These are phyloP conservation scores for Lunasporangiospora selenospora DNA, from an alignment of 192 early-diverging fungal genomes.

Conservation along the genomic window DNA sequence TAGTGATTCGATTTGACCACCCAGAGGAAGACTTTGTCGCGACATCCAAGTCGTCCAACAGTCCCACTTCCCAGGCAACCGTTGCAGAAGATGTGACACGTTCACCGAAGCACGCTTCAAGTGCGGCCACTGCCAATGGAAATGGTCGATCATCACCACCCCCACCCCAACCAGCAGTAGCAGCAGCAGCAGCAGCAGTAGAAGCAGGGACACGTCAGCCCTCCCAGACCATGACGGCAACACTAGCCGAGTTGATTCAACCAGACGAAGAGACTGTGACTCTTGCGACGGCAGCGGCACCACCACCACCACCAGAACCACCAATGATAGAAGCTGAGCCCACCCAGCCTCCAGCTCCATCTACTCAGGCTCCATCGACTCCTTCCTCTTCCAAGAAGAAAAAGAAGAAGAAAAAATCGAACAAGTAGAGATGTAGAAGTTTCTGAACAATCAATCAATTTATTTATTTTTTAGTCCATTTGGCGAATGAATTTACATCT, in stretches of 20 bases:
- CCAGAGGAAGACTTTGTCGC: neutral
- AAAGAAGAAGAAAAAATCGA: constrained; percentile 14
- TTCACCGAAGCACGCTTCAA: neutral
- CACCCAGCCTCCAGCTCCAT: neutral
- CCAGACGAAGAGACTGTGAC: too few species aligned
- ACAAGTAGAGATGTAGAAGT: too few species aligned
- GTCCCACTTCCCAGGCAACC: neutral
- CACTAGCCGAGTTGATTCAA: too few species aligned
- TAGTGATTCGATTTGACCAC: too few species aligned
- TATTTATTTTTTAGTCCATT: too few species aligned
- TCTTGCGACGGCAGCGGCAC: neutral
- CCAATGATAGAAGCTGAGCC: neutral
- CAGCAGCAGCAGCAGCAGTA: neutral
- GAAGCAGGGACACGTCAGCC: too few species aligned
- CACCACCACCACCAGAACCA: neutral
- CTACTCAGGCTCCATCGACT: neutral
- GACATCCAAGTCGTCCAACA: neutral
- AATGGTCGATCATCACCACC: too few species aligned
- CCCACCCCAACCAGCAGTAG: too few species aligned
- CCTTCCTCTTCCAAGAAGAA: constrained; percentile 8
- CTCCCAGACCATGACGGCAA: too few species aligned
- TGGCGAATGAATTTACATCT: too few species aligned
- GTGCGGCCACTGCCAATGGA: too few species aligned
- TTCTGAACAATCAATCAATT: too few species aligned
- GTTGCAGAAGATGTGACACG: neutral